Evolutionary conservation across 2,329 filamentous ascomycete genomes (phyloP).

Genomic region (Trichoderma guizhouense): DNA sequence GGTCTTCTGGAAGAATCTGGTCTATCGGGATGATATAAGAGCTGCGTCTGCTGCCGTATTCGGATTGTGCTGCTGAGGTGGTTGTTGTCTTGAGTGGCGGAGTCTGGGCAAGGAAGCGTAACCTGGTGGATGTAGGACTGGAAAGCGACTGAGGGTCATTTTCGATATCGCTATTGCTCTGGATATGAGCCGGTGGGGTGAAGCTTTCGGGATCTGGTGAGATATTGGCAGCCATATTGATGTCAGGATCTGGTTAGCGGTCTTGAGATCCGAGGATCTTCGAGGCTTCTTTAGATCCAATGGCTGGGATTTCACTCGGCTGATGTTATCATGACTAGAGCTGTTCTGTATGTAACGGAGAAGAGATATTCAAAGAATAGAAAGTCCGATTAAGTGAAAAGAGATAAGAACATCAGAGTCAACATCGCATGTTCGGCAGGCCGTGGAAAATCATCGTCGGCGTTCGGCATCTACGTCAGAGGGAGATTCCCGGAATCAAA

Average conservation of each 20-base stretch:
- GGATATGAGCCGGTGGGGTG: background rate
- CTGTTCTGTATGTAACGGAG: background rate
- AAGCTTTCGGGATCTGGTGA: background rate
- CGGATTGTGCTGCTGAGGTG: constrained; percentile 21
- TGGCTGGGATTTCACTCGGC: background rate
- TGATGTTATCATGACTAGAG: background rate
- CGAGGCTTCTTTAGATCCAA: background rate
- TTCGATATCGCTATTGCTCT: background rate
- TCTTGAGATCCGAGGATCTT: background rate
- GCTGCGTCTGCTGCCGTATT: constrained; percentile 23
- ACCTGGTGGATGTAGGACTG: background rate
- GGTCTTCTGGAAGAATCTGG: constrained; percentile 33
- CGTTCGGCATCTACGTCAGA: constrained; percentile 14
- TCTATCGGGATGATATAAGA: constrained; percentile 34
- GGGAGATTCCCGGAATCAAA: background rate
- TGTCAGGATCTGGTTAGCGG: background rate
- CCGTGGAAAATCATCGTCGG: background rate
- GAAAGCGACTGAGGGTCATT: background rate
- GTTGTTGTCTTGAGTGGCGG: constrained; percentile 15
- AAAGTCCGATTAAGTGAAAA: too few relatives aligned
- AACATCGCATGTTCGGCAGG: background rate
- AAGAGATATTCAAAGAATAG: background rate
- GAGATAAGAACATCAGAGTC: background rate
- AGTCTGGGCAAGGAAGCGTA: background rate
- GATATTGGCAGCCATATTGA: background rate